Evolutionary conservation across 2,329 filamentous ascomycete genomes (phyloP).

Genomic region (Sphaerostilbella broomeana): DNA sequence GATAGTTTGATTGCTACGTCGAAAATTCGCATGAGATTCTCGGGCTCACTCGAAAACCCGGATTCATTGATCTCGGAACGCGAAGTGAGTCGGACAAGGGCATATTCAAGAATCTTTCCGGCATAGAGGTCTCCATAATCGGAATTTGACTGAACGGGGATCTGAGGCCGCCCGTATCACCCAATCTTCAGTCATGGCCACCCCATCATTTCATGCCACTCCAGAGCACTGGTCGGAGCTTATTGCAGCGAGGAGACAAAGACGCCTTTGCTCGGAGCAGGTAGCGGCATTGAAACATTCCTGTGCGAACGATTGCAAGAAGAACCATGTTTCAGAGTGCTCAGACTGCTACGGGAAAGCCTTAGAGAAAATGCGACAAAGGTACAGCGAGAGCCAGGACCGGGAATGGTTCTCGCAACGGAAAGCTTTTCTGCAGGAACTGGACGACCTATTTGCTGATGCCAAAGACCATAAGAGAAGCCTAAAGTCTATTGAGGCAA

Average conservation of each 20-base stretch:
- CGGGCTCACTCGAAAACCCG: no score
- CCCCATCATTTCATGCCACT: constrained; percentile 22
- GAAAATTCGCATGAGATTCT: no score
- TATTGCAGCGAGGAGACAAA: constrained; percentile 26
- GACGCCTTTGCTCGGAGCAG: constrained; percentile 33
- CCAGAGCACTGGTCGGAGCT: constrained; percentile 36
- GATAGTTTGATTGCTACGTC: no score
- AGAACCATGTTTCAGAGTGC: constrained; percentile 39
- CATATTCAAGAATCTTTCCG: no score
- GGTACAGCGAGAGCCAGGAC: constrained; percentile 29
- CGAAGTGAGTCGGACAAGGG: no score
- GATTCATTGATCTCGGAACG: no score
- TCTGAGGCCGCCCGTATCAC: background rate
- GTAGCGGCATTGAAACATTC: constrained; percentile 35
- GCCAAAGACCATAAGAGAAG: constrained; percentile 38
- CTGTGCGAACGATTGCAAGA: constrained; percentile 39
- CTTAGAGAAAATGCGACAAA: constrained; percentile 37
- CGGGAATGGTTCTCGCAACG: constrained; percentile 48
- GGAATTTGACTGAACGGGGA: no score
- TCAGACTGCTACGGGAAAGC: constrained; percentile 41
- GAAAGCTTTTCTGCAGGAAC: constrained; percentile 41
- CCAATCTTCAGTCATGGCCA: constrained; percentile 18
- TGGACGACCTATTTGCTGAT: constrained; percentile 43
- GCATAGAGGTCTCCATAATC: no score
- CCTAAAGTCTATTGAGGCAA: constrained; percentile 41